Percentiles rank a stretch among this genome's conserved stretches.
These are phyloP conservation scores for Boletus rubropictus DNA, from an alignment of 768 basidiomycete genomes.

Conservation along the genomic window DNA sequence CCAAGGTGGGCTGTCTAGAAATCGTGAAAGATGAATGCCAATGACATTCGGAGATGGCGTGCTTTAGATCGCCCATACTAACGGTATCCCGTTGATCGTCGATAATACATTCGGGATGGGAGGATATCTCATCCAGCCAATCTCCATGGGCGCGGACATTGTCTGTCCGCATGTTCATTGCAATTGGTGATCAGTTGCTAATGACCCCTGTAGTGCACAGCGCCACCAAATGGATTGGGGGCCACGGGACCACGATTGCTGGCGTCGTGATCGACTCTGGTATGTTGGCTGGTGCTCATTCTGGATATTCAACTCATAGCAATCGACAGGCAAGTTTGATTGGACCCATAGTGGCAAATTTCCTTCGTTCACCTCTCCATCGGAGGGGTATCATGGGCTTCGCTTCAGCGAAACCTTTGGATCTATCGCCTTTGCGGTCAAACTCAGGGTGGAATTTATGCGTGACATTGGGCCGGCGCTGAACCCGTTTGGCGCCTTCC, in stretches of 20 bases:
- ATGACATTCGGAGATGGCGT: background rate
- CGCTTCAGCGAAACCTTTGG: conserved; percentile 65
- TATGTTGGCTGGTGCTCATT: conserved; percentile 6
- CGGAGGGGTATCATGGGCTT: conserved; percentile 73
- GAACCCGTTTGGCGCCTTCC: conserved; percentile 70
- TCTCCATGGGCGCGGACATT: conserved; percentile 74
- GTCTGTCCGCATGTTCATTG: conserved; percentile 37
- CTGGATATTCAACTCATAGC: background rate
- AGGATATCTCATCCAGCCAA: conserved; percentile 61
- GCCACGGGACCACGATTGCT: conserved; percentile 74
- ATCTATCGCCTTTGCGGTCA: conserved; percentile 54
- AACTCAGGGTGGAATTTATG: conserved; percentile 56
- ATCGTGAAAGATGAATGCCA: background rate
- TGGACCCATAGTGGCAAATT: conserved; percentile 64
- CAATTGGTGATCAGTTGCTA: background rate
- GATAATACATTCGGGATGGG: conserved; percentile 79
- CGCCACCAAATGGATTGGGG: conserved; percentile 82
- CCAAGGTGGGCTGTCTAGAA: conserved; percentile 41
- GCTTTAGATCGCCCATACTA: conserved; percentile 58
- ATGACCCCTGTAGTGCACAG: conserved; percentile 47
- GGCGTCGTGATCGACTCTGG: conserved; percentile 73
- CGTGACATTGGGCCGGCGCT: conserved; percentile 62
- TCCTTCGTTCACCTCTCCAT: conserved; percentile 67
- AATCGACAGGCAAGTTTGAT: conserved; percentile 47
- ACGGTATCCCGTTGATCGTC: conserved; percentile 72